These are phyloP conservation scores for Albizia julibrissin DNA, from an alignment of 306 rosid species.

Conservation along the genomic window DNA sequence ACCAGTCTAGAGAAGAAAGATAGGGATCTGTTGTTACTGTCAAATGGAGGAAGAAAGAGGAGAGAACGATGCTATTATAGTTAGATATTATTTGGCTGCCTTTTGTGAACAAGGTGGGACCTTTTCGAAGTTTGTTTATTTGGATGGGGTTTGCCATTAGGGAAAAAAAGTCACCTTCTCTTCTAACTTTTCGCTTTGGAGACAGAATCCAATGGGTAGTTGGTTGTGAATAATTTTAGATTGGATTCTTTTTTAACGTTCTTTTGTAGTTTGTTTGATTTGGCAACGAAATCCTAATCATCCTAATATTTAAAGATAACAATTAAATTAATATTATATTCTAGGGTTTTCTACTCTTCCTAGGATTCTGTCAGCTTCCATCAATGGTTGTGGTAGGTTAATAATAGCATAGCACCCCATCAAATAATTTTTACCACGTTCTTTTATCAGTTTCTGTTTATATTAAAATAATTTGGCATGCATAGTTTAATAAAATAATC, in stretches of 20 bases:
- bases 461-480: too few relatives aligned
- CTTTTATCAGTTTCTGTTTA: too few relatives aligned
- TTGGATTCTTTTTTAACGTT: constrained; percentile 30
- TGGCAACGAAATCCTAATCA: neutral
- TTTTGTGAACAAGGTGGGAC: constrained; percentile 61
- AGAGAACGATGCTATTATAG: constrained; percentile 23
- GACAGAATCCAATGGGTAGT: constrained; percentile 60
- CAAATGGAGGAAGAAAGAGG: constrained; percentile 49
- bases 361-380: too few relatives aligned
- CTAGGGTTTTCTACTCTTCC: too few relatives aligned
- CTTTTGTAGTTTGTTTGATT: neutral
- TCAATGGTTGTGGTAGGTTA: too few relatives aligned
- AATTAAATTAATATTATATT: too few relatives aligned
- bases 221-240: constrained; percentile 43
- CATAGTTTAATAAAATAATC: too few relatives aligned
- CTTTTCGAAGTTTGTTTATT: constrained; percentile 50
- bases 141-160: constrained; percentile 73
- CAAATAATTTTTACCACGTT: too few relatives aligned
- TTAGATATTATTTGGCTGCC: constrained; percentile 38
- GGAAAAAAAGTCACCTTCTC: constrained; percentile 57
- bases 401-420: too few relatives aligned
- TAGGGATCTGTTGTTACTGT: neutral
- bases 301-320: too few relatives aligned
- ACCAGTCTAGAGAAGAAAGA: constrained; percentile 35
- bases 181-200: constrained; percentile 40